Evolutionary conservation across 306 rosid species (phyloP).

Genomic region (Glycyrrhiza uralensis): DNA sequence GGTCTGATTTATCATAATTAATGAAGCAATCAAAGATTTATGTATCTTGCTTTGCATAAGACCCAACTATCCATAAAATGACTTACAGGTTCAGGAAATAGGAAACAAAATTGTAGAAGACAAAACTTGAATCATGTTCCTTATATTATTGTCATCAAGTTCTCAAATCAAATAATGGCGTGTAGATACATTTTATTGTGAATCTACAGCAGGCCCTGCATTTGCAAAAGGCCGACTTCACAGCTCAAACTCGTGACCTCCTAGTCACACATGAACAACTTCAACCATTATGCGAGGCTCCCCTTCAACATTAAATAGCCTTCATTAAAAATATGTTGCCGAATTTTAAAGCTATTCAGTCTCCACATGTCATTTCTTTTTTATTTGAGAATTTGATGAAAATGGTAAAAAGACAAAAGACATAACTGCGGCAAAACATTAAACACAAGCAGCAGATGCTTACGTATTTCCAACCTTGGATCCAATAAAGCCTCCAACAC

Average conservation of each 20-base stretch:
- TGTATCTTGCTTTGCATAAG: background rate
- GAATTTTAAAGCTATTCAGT: background rate
- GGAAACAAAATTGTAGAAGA: background rate
- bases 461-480: constrained; percentile 82
- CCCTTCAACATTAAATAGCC: background rate
- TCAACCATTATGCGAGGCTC: background rate
- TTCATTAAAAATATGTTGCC: background rate
- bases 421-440: background rate
- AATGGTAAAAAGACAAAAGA: background rate
- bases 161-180: background rate
- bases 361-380: background rate
- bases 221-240: background rate
- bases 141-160: background rate
- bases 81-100: background rate
- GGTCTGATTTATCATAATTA: background rate
- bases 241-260: background rate
- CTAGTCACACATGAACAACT: background rate
- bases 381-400: background rate
- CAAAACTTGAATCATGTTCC: background rate
- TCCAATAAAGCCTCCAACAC: constrained; percentile 88
- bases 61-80: background rate
- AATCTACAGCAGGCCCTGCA: background rate
- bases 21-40: background rate
- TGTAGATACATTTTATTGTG: background rate
- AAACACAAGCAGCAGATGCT: constrained; percentile 31